A percentile compares a stretch with the other conserved stretches of the same genome.
phyloP scores from a whole-genome alignment of 768 basidiomycete genomes.

The Galerina sulciceps region DNA sequence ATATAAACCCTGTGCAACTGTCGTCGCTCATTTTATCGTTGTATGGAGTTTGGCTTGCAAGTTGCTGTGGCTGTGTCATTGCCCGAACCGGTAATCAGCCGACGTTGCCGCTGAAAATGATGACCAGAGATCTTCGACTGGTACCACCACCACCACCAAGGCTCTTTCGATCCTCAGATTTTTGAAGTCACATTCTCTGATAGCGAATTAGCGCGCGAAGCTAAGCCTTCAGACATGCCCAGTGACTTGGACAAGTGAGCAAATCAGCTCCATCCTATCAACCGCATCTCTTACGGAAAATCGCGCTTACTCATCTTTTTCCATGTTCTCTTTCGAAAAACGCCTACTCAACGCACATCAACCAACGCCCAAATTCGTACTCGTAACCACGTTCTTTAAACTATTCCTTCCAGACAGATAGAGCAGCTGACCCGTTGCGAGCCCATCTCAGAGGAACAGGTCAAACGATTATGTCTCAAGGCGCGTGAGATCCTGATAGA shows the following conservation, averaged over 20 bases:
- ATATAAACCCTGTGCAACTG: background rate
- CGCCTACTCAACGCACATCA: no score
- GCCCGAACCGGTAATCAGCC: background rate
- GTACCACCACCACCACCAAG: constrained; percentile 12
- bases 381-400: no score
- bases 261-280: constrained; percentile 5
- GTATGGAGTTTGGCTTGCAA: background rate
- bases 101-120: constrained; percentile 4
- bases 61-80: constrained; percentile 9
- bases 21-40: background rate
- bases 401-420: constrained; percentile 71
- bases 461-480: constrained; percentile 93
- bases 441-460: constrained; percentile 93
- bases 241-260: constrained; percentile 63
- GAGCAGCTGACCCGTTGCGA: constrained; percentile 93
- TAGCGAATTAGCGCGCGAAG: no score
- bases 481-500: constrained; percentile 97
- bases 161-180: background rate
- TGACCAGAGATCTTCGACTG: background rate
- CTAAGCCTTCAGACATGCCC: constrained; percentile 34
- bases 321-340: background rate
- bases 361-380: no score
- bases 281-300: no score
- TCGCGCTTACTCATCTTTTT: background rate
- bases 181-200: no score